These are phyloP conservation scores for Erodium trifolium DNA, from an alignment of 441 rosid genomes.

Conservation along the genomic window DNA sequence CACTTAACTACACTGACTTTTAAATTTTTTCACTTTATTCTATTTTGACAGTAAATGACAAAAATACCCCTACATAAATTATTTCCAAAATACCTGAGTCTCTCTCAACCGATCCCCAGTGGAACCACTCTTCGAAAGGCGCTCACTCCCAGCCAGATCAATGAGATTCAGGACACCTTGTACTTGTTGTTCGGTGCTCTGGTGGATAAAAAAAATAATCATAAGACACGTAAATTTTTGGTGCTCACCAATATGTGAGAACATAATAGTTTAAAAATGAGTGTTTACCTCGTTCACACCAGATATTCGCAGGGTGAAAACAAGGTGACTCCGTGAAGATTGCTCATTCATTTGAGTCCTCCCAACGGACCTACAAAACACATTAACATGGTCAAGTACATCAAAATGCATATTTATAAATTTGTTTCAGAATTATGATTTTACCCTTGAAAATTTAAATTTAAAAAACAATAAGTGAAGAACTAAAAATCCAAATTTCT, in stretches of 20 bases:
- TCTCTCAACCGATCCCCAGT: conserved; percentile 26
- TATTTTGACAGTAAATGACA: no score
- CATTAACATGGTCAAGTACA: no score
- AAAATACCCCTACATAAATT: neutral
- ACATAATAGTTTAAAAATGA: neutral
- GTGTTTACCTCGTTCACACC: conserved; percentile 22
- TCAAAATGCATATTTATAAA: no score
- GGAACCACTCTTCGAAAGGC: conserved; percentile 24
- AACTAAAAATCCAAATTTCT: no score
- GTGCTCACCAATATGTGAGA: neutral
- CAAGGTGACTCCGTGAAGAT: conserved; percentile 26
- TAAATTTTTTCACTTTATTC: no score
- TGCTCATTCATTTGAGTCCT: conserved; percentile 19
- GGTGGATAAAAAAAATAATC: neutral
- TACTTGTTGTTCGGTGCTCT: conserved; percentile 15
- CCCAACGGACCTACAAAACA: conserved; percentile 11
- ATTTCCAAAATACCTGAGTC: conserved; percentile 19
- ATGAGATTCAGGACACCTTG: conserved; percentile 26
- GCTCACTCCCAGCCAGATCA: conserved; percentile 27
- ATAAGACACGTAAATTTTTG: neutral
- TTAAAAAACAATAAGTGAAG: no score
- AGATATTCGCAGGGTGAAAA: conserved; percentile 24
- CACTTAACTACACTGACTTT: no score
- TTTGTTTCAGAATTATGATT: no score
- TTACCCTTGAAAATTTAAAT: no score